A percentile compares a stretch with the other conserved stretches of the same genome.
These are phyloP conservation scores for Chlamydomonas sp. DNA, from an alignment of 139 green algal species.

Conservation along the genomic window DNA sequence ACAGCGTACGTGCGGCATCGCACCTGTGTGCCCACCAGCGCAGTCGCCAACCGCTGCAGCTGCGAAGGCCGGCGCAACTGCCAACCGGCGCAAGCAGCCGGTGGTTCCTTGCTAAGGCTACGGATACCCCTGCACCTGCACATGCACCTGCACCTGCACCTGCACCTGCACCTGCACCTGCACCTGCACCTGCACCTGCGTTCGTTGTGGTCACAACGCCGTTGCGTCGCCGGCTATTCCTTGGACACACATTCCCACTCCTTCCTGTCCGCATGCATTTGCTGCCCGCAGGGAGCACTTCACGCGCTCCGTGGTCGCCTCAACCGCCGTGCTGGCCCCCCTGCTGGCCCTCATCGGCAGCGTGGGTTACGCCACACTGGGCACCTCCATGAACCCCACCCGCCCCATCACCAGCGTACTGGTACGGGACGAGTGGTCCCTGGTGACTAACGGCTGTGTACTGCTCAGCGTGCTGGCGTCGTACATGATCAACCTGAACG, in stretches of 20 bases:
- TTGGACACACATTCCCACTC: neutral
- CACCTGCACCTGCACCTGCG: too few species aligned
- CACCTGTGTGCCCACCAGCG: too few species aligned
- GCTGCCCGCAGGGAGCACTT: conserved; percentile 13
- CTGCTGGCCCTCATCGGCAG: conserved; percentile 34
- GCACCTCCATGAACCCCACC: conserved; percentile 37
- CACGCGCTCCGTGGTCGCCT: neutral
- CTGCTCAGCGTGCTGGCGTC: conserved; percentile 49
- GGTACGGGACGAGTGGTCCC: conserved; percentile 38
- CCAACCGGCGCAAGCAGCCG: too few species aligned
- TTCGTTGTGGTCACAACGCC: neutral
- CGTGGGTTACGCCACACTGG: conserved; percentile 50
- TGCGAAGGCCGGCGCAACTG: too few species aligned
- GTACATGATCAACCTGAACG: conserved; percentile 61
- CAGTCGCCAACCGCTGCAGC: too few species aligned
- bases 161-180: too few species aligned
- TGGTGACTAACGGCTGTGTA: conserved; percentile 46
- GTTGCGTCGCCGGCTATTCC: neutral
- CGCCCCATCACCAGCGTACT: conserved; percentile 53
- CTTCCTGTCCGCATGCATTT: neutral
- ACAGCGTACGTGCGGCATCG: too few species aligned
- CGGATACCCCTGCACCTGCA: too few species aligned
- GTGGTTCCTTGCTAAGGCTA: too few species aligned
- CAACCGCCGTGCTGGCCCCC: conserved; percentile 16
- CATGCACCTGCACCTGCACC: too few species aligned